phyloP scores from a whole-genome alignment of 2,329 filamentous ascomycete species.

The Colletotrichum sp. region DNA sequence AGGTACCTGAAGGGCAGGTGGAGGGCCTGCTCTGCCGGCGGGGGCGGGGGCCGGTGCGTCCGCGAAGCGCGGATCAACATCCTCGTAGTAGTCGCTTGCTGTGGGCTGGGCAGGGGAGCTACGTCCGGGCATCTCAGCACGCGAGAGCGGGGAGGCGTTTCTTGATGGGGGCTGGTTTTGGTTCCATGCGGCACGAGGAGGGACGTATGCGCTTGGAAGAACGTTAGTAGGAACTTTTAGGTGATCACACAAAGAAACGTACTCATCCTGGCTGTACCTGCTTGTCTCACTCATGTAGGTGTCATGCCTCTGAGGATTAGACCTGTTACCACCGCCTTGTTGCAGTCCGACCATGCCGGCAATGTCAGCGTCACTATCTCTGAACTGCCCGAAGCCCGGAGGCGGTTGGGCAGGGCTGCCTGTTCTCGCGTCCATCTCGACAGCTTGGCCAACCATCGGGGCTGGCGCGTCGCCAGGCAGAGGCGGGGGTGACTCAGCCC shows the following conservation, averaged over 20 bases:
- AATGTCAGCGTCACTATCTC: slow-evolving; percentile 74
- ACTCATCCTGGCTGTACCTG: slow-evolving; percentile 77
- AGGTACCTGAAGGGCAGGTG: slow-evolving; percentile 18
- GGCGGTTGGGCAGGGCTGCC: slow-evolving; percentile 52
- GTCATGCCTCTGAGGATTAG: slow-evolving; percentile 44
- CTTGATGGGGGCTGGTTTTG: slow-evolving; percentile 47
- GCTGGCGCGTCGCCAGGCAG: slow-evolving; percentile 50
- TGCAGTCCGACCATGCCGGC: slow-evolving; percentile 77
- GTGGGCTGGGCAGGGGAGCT: slow-evolving; percentile 37
- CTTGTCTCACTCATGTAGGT: slow-evolving; percentile 70
- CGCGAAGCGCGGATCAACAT: slow-evolving; percentile 88
- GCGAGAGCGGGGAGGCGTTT: slow-evolving; percentile 48
- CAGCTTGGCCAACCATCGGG: slow-evolving; percentile 63
- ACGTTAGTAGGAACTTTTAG: slow-evolving; percentile 28
- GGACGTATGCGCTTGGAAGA: slow-evolving; percentile 56
- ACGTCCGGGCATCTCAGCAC: slow-evolving; percentile 40
- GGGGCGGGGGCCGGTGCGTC: slow-evolving; percentile 2
- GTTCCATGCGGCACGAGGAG: slow-evolving; percentile 63
- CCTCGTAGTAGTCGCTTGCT: slow-evolving; percentile 79
- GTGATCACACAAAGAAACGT: slow-evolving; percentile 41
- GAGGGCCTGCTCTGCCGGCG: slow-evolving; percentile 23
- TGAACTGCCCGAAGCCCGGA: slow-evolving; percentile 49
- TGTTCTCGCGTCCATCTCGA: slow-evolving; percentile 82
- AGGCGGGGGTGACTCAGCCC: slow-evolving; percentile 70
- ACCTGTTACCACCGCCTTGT: slow-evolving; percentile 46